Percentiles rank a stretch among this genome's conserved stretches.
Evolutionary conservation across 768 basidiomycete genomes (phyloP).

Genomic region (Leccinellum albellum): DNA sequence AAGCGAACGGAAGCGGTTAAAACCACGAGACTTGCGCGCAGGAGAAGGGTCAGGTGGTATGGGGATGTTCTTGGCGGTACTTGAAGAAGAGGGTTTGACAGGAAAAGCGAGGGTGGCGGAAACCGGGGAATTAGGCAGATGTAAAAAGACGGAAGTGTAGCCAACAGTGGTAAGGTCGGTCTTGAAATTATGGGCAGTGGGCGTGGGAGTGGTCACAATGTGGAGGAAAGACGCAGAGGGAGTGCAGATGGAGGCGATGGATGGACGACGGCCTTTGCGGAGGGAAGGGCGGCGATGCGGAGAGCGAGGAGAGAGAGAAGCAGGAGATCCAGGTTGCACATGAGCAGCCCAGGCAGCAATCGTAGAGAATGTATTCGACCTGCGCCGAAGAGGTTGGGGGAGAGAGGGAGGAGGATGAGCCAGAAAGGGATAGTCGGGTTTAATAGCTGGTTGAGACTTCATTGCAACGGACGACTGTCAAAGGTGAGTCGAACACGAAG

Average conservation of each 20-base stretch:
- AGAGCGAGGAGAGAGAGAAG: conserved; percentile 37
- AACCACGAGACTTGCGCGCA: conserved; percentile 23
- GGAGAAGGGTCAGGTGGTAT: conserved; percentile 10
- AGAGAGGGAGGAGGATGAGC: conserved; percentile 37
- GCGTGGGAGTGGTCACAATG: conserved; percentile 43
- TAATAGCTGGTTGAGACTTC: conserved; percentile 9
- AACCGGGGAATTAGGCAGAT: conserved; percentile 48
- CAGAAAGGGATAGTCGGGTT: conserved; percentile 39
- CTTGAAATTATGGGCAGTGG: conserved; percentile 44
- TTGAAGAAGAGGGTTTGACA: conserved; percentile 4
- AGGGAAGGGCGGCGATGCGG: conserved; percentile 36
- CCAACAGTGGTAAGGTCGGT: conserved; percentile 58
- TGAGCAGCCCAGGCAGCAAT: conserved; percentile 61
- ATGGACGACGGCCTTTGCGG: conserved; percentile 28
- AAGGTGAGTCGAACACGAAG: conserved; percentile 1
- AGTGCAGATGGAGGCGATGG: conserved; percentile 36
- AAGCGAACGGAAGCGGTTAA: conserved; percentile 51
- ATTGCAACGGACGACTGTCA: conserved; percentile 12
- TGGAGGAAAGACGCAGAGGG: conserved; percentile 49
- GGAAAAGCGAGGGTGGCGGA: conserved; percentile 18
- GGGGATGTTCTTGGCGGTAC: conserved; percentile 16
- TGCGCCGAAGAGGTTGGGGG: conserved; percentile 29
- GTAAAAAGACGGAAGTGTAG: conserved; percentile 64
- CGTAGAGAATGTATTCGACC: conserved; percentile 44
- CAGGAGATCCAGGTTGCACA: conserved; percentile 69